Evolutionary conservation across 768 basidiomycete genomes (phyloP), one percentile per base, ranked within the genome.

Genomic region (Podaxis sp.): DNA sequence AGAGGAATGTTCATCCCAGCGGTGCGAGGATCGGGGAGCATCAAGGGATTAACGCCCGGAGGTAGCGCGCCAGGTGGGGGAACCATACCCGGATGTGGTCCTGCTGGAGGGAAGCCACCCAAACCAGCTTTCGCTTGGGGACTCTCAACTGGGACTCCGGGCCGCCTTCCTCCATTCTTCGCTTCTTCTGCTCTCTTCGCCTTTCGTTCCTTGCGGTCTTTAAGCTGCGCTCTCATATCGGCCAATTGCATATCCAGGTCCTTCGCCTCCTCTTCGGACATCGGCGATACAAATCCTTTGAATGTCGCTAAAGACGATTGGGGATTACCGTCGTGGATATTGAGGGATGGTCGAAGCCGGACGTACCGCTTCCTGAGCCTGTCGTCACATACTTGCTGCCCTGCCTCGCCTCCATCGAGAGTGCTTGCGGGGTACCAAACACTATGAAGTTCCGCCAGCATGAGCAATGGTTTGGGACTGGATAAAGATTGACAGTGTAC

Each of bases 141-240:
- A 52, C 29, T 15, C n/a, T 37, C 37, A 38, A 8, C 15, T 36
- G 15, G 37, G 13, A 13, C 13, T 24, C 24, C 24, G 5, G 2
- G 36, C 4, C 37, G 2, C 22, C 11, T 38, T 17, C 40, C 38
- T 5, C 55, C 22, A 46, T 57, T 43, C 36, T 38, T 40, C 15
- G 55, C 24, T 57, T 57, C 41, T 50, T 36, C 36, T 17, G 55
- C 55, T 43, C 43, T 47, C 29, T 25, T 55, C 54, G n/a, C 43
- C 43, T 46, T 46, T 17, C 43, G 43, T 46, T 55, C 38, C 7
- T 55, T n/a, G 13, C 27, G 13, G 19, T 6, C 47, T 11, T 33
- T 12, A 3, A 58, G 57, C 11, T 58, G 43, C 12, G 4, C 6
- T 17, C 25, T 13, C 46, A 47, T 58, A 13, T 50, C 9, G 2